Conservation (phyloP, 2,329 filamentous ascomycete species). For the Coleophoma cylindrospora region DNA sequence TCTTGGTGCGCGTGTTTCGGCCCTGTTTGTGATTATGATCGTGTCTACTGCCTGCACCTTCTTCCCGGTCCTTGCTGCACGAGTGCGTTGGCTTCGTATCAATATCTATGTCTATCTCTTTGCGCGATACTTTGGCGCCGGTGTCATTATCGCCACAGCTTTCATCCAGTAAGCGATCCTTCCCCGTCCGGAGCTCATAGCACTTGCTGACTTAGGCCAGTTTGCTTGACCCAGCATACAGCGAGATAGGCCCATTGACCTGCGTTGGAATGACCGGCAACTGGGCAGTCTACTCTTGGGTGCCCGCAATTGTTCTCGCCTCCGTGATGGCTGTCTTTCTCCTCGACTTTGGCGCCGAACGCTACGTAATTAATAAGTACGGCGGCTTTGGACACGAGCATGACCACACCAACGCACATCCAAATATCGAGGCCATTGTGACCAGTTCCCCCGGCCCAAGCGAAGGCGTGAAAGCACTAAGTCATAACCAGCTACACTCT, state of each 20-base stretch:
- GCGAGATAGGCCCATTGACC: slow-evolving; percentile 37
- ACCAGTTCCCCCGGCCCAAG: slow-evolving; percentile 13
- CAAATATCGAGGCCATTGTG: slow-evolving; percentile 18
- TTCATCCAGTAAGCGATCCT: slow-evolving; percentile 61
- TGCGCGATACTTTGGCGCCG: slow-evolving; percentile 63
- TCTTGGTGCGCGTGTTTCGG: slow-evolving; percentile 63
- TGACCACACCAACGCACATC: slow-evolving; percentile 3
- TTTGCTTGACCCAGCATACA: slow-evolving; percentile 38
- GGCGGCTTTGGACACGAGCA: slow-evolving; percentile 15
- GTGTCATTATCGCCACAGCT: slow-evolving; percentile 72
- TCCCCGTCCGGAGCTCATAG: slow-evolving; percentile 33
- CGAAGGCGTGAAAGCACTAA: slow-evolving; percentile 6
- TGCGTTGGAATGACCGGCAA: slow-evolving; percentile 50
- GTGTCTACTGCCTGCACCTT: slow-evolving; percentile 55
- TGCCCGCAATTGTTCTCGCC: slow-evolving; percentile 41
- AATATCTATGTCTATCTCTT: slow-evolving; percentile 65
- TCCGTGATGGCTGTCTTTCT: slow-evolving; percentile 51
- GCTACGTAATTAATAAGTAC: slow-evolving; percentile 33
- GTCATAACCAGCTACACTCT: slow-evolving; percentile 34
- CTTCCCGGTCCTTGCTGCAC: slow-evolving; percentile 63
- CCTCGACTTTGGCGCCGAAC: slow-evolving; percentile 54
- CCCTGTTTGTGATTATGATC: slow-evolving; percentile 70
- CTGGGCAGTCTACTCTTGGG: slow-evolving; percentile 24
- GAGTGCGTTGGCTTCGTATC: slow-evolving; percentile 48
- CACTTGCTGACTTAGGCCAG: slow-evolving; percentile 25